A percentile compares a stretch with the other conserved stretches of the same genome.
Conservation (phyloP, 768 basidiomycete genomes). For the Suillus paluster region DNA sequence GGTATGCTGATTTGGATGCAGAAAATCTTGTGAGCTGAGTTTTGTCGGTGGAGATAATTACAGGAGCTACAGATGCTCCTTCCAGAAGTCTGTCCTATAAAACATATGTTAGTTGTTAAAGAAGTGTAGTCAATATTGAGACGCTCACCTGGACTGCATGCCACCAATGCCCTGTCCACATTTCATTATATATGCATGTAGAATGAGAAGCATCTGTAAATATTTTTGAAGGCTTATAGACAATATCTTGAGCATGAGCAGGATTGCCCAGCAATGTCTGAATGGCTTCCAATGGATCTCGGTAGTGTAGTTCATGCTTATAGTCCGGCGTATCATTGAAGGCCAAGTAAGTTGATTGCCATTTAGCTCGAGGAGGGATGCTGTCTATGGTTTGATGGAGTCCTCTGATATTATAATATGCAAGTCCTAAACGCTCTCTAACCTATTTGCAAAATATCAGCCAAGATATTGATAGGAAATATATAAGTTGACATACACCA, state of each 20-base stretch:
- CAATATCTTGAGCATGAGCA: slow-evolving; percentile 20
- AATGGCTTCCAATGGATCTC: background rate
- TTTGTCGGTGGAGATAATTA: slow-evolving; percentile 53
- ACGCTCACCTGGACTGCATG: slow-evolving; percentile 35
- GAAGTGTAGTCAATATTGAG: background rate
- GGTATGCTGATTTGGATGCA: slow-evolving; percentile 47
- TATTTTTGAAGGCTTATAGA: slow-evolving; percentile 31
- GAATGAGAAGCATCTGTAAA: slow-evolving; percentile 18
- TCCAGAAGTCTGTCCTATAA: background rate
- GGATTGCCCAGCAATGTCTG: slow-evolving; percentile 4
- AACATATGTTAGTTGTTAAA: background rate
- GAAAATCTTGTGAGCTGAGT: slow-evolving; percentile 45
- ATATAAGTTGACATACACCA: background rate
- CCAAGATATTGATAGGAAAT: too few relatives aligned
- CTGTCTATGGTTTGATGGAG: slow-evolving; percentile 7
- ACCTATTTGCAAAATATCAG: background rate
- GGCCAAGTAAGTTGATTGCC: background rate
- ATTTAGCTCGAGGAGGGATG: slow-evolving; percentile 3
- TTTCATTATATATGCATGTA: slow-evolving; percentile 37
- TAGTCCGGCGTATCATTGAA: background rate
- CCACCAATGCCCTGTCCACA: slow-evolving; percentile 44
- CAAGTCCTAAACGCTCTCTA: background rate
- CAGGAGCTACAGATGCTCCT: slow-evolving; percentile 40
- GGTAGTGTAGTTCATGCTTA: background rate
- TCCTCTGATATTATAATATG: slow-evolving; percentile 6